These are phyloP conservation scores for Psilocybe azurescens DNA, from an alignment of 768 basidiomycete genomes.

Conservation along the genomic window DNA sequence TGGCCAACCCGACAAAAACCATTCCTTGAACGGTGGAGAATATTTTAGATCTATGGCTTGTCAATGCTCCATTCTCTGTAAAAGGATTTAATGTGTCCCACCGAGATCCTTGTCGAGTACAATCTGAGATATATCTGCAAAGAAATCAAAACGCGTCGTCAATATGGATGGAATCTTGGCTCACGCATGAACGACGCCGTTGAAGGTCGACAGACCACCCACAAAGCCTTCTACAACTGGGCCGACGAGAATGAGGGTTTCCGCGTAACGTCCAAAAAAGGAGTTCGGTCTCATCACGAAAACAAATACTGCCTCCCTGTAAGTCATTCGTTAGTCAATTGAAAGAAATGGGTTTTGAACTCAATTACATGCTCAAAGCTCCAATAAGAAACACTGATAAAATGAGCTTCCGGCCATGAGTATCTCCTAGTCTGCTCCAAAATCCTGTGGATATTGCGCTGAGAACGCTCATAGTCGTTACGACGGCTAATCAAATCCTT, in stretches of 20 bases:
- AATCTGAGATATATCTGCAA: conserved; percentile 58
- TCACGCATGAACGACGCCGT: conserved; percentile 74
- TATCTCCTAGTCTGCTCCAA: conserved; percentile 85
- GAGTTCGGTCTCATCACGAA: conserved; percentile 71
- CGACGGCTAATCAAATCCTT: conserved; percentile 52
- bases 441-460: conserved; percentile 85
- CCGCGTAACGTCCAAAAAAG: conserved; percentile 56
- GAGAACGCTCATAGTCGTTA: conserved; percentile 76
- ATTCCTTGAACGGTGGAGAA: conserved; percentile 77
- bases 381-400: conserved; percentile 72
- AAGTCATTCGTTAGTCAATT: not conserved
- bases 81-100: conserved; percentile 18
- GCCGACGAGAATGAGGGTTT: conserved; percentile 76
- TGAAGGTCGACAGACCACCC: conserved; percentile 70
- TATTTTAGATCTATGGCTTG: conserved; percentile 45
- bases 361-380: conserved; percentile 72
- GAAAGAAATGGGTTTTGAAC: conserved; percentile 5
- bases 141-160: conserved; percentile 16
- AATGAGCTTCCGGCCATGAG: conserved; percentile 76
- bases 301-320: conserved; percentile 79
- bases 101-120: conserved; percentile 56
- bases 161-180: conserved; percentile 27
- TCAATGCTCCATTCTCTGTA: not conserved
- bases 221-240: conserved; percentile 81
- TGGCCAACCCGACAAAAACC: conserved; percentile 75